Evolutionary conservation across 345 rosid genomes (phyloP).

Genomic region (Corchorus olitorius): DNA sequence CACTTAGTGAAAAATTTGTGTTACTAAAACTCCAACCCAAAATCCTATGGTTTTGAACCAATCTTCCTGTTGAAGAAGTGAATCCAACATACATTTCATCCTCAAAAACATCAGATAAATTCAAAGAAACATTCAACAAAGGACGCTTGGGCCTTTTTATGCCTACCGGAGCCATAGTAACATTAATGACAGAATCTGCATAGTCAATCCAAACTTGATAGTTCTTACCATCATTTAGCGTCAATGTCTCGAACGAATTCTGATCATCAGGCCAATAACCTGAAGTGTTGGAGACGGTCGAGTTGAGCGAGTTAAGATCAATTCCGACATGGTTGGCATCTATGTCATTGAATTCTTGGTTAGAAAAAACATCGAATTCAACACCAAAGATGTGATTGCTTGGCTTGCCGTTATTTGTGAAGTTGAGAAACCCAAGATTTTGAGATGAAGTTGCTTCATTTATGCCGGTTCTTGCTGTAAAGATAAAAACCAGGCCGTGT

Average conservation of each 20-base stretch:
- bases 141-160: conserved; percentile 44
- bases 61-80: conserved; percentile 64
- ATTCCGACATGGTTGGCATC: conserved; percentile 74
- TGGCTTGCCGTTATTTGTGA: conserved; percentile 45
- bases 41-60: conserved; percentile 65
- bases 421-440: conserved; percentile 61
- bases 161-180: conserved; percentile 41
- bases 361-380: conserved; percentile 70
- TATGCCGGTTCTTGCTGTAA: conserved; percentile 48
- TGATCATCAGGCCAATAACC: conserved; percentile 55
- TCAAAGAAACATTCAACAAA: conserved; percentile 41
- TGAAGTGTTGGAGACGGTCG: conserved; percentile 36
- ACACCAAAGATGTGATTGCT: conserved; percentile 53
- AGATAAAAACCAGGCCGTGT: conserved; percentile 70
- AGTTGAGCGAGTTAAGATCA: conserved; percentile 64
- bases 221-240: conserved; percentile 68
- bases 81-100: conserved; percentile 80
- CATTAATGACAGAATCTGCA: conserved; percentile 43
- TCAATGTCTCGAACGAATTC: conserved; percentile 42
- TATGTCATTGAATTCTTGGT: conserved; percentile 70
- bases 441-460: conserved; percentile 46
- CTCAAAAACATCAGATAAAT: conserved; percentile 60
- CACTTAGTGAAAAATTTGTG: conserved; percentile 51
- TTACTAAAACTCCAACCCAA: conserved; percentile 83
- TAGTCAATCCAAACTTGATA: conserved; percentile 90